Base-by-base conservation (phyloP, 1,139 yeast species). In the Wickerhamiella infanticola region DNA sequence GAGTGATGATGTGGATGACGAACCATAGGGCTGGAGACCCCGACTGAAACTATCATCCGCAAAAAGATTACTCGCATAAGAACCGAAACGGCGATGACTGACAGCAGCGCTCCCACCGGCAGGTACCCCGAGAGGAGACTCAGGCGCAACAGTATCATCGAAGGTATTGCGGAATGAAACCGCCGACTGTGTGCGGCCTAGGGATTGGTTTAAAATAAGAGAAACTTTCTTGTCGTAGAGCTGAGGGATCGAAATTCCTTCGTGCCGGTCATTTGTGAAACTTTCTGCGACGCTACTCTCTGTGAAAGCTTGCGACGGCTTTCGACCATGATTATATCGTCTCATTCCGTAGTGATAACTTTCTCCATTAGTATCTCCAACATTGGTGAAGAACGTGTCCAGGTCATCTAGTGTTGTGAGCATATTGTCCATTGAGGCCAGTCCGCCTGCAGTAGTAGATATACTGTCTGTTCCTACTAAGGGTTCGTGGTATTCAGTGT, bases 351-450 rank as follows among this genome's bases (percentile, higher is more conserved):
- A 31, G 25, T 29, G 41, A 29, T 29, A 29, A 11, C 33, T 29
- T 7, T 29, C 33, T 3, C 26, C 35, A 7, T 18, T 9, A 11
- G 37, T 18, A 62, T 47, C 81, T 2, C 49, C 49, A 1, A 51
- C 93, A 45, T 79, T 81, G 0, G 95, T 83, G 64, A 90, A 90
- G 60, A 90, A 90, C 9, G 90, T 80, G 61, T 90, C 97, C 54
- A 90, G 72, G 57, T 86, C 94, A 58, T 88, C 97, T 51, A 90
- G 68, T n/a, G 94, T 94, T 0, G 95, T 95, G 79, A 95, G 82
- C 81, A 90, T 86, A 57, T 86, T 85, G 59, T 94, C 85, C 57
- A 90, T 71, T 0, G 95, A 80, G 0, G 83, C 82, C 3, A 53
- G 56, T 4, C 55, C 53, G 25, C 53, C 53, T 26, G 51, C 58